Evolutionary conservation across 2,329 filamentous ascomycete genomes (phyloP).

Genomic region (Tolypocladium capitatum): DNA sequence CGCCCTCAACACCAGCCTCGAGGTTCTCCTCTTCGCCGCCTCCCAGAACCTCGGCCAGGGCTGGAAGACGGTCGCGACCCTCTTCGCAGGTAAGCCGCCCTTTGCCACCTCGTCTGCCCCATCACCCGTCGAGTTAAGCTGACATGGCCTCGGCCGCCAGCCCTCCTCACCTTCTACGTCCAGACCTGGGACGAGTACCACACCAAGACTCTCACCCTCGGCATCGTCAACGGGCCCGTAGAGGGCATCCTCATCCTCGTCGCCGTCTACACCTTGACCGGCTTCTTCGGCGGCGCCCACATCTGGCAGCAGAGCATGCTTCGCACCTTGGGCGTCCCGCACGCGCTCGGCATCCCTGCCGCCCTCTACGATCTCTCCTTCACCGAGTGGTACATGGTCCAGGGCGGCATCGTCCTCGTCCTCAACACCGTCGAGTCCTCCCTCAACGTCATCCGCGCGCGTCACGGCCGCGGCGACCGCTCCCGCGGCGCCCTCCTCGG

Average conservation of each 20-base stretch:
- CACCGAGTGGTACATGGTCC: constrained; percentile 85
- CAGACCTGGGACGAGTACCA: constrained; percentile 99
- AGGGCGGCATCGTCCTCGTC: constrained; percentile 67
- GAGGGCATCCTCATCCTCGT: constrained; percentile 84
- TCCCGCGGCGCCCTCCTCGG: constrained; percentile 67
- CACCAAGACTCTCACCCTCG: constrained; percentile 87
- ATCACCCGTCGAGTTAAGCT: background rate
- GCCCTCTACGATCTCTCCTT: constrained; percentile 67
- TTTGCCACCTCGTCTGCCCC: background rate
- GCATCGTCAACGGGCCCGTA: constrained; percentile 84
- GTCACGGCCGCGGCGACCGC: constrained; percentile 59
- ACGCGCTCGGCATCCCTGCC: constrained; percentile 51
- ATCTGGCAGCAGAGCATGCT: constrained; percentile 88
- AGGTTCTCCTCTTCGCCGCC: constrained; percentile 81
- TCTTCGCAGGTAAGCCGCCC: constrained; percentile 60
- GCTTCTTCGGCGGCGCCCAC: constrained; percentile 70
- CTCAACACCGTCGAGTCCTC: constrained; percentile 75
- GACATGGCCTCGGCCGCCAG: constrained; percentile 25
- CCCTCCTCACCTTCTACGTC: constrained; percentile 90
- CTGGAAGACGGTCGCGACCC: constrained; percentile 72
- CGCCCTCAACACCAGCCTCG: constrained; percentile 89
- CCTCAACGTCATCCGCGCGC: constrained; percentile 71
- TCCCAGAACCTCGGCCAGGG: constrained; percentile 87
- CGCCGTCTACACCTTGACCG: constrained; percentile 70
- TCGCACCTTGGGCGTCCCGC: constrained; percentile 53